Percentiles rank a stretch among this genome's conserved stretches.
These are phyloP conservation scores for Stephania cephalantha DNA, from an alignment of 164 flowering plant species.

Conservation along the genomic window DNA sequence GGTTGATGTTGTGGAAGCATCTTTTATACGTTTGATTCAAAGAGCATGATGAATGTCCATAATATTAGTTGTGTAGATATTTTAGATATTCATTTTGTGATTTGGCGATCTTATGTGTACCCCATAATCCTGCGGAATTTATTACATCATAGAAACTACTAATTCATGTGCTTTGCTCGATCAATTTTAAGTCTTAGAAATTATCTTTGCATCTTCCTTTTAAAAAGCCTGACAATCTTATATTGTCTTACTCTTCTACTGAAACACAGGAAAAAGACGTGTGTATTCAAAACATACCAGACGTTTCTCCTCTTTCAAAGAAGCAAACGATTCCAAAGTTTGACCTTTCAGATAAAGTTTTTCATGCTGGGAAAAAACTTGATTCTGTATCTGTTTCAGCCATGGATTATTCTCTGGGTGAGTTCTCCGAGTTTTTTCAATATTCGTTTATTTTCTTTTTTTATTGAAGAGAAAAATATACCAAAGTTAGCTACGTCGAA, in stretches of 20 bases:
- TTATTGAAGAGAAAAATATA: too few relatives aligned
- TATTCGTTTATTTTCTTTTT: not conserved
- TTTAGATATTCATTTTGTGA: not conserved
- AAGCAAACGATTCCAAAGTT: constrained; percentile 4
- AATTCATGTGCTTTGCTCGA: not conserved
- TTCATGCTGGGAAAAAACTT: not conserved
- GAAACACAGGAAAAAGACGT: constrained; percentile 6
- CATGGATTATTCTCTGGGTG: not conserved
- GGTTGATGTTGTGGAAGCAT: not conserved
- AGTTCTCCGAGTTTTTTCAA: not conserved
- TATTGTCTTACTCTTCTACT: not conserved
- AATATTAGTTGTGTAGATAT: not conserved
- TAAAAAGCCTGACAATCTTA: not conserved
- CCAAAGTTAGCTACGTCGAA: not conserved
- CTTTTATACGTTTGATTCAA: not conserved
- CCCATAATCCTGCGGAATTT: not conserved
- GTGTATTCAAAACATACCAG: not conserved
- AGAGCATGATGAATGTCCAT: not conserved
- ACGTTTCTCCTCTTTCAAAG: constrained; percentile 1
- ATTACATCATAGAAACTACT: not conserved
- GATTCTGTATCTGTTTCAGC: not conserved
- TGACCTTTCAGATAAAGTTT: not conserved
- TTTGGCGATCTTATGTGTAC: too few relatives aligned
- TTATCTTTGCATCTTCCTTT: not conserved
- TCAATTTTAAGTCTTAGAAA: not conserved